Evolutionary conservation across 2,329 filamentous ascomycete genomes (phyloP).

Genomic region (Aspergillus sp.): DNA sequence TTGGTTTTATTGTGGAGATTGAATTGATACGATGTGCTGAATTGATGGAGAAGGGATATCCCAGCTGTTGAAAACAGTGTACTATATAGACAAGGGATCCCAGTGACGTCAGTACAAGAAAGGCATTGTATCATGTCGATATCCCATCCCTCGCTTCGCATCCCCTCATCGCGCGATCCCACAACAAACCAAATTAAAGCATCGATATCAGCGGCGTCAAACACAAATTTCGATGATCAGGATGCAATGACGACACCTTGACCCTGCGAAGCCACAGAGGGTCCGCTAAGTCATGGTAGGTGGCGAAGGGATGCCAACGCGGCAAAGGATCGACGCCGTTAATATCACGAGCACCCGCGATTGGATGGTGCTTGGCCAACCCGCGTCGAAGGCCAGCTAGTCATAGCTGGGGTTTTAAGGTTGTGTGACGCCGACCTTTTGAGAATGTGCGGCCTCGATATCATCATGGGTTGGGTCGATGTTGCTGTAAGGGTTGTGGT

Average conservation of each 20-base stretch:
- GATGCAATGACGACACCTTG: neutral
- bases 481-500: neutral
- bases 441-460: neutral
- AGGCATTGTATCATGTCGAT: neutral
- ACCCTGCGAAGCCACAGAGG: neutral
- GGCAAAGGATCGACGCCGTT: constrained; percentile 3
- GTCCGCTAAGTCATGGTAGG: neutral
- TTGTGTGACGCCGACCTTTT: neutral
- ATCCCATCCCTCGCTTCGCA: neutral
- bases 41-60: neutral
- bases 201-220: neutral
- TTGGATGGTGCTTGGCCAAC: neutral
- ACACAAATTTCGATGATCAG: neutral
- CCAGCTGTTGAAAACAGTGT: neutral
- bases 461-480: neutral
- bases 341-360: neutral
- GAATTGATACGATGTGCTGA: too few relatives aligned
- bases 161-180: neutral
- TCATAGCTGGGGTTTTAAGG: neutral
- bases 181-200: neutral
- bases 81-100: constrained; percentile 2
- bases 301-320: constrained; percentile 5
- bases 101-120: constrained; percentile 2
- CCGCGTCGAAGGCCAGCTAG: neutral
- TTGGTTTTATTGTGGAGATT: neutral